Evolutionary conservation across 768 basidiomycete species (phyloP), one percentile per base, ranked within the genome.

Genomic region (Tylopilus vinaceipallidus): DNA sequence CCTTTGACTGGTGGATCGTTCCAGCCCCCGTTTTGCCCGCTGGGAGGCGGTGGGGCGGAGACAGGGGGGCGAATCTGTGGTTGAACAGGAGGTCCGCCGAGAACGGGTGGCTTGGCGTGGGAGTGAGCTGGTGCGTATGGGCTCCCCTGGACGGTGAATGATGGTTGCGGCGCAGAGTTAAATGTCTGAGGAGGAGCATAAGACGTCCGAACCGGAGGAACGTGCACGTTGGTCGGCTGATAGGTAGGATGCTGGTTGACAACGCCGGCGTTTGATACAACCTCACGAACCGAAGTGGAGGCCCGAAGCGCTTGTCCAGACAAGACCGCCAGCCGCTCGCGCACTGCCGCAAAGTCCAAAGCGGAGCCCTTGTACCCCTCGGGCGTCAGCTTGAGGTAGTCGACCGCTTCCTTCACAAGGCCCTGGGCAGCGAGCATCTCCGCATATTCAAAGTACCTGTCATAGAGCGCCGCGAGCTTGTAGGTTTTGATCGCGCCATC

Each of bases 371-470:
- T 79, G 69, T 97, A 98, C 43, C 82, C 84, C 11, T 71, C 58
- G 1, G 97, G 97, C 1, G 86, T 91, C 57, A 91, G 70, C 60
- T 82, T 79, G 65, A 97, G 71, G 68, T 91, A 95, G 35, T 76
- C 75, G 20, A 84, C 78, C 0, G 94, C 95, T 47, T 94, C 84
- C 57, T 84, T 80, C 42, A 94, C 73, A 17, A 95, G 77, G n/a
- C 95, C 95, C 63, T 98, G 95, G 0, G 86, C 79, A 6, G 89
- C 89, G 22, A 99, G 77, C 44, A 98, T 73, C 55, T 97, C 91
- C 3, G 95, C 93, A 59, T 98, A 99, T 68, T 98, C 97, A 61
- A 90, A 84, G 74, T 97, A 98, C 13, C 87, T 80, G 62, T 98
- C 94, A 63, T 99, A 98, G 40, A 99, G 71, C 9, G 74, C 75